Evolutionary conservation across 352 stramenopile genomes (phyloP).

Genomic region (Globisporangium iwayamae): DNA sequence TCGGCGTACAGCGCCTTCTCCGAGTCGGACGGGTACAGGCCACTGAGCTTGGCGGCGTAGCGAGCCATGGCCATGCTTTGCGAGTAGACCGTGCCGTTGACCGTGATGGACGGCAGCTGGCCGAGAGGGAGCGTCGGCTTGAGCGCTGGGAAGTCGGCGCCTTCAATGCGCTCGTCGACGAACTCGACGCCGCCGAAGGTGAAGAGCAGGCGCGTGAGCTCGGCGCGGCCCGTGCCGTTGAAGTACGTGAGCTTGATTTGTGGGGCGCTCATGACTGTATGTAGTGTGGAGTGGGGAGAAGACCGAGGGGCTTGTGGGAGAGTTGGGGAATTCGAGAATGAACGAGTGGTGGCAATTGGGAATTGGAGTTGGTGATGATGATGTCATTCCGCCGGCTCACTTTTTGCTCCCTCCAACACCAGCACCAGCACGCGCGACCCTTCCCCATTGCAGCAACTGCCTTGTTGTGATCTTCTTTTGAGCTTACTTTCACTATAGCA

Average conservation of each 20-base stretch:
- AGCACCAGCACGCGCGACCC: neutral
- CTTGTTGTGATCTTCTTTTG: too few relatives aligned
- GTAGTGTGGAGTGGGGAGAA: neutral
- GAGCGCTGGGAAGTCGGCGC: slow-evolving; percentile 38
- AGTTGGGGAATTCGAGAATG: neutral
- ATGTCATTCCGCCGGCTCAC: neutral
- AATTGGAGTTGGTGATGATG: too few relatives aligned
- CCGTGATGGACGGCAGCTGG: slow-evolving; percentile 46
- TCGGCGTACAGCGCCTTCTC: slow-evolving; percentile 53
- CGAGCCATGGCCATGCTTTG: slow-evolving; percentile 60
- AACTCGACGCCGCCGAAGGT: slow-evolving; percentile 53
- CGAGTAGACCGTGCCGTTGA: slow-evolving; percentile 43
- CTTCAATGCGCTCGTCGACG: slow-evolving; percentile 47
- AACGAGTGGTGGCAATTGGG: neutral
- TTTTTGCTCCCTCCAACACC: neutral
- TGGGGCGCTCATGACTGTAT: slow-evolving; percentile 5
- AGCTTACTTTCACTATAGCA: too few relatives aligned
- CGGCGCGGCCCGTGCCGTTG: slow-evolving; percentile 35
- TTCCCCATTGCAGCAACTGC: neutral
- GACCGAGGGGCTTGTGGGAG: neutral
- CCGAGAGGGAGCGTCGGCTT: slow-evolving; percentile 54
- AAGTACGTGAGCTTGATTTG: slow-evolving; percentile 78
- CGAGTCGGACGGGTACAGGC: slow-evolving; percentile 54
- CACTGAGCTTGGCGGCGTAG: slow-evolving; percentile 51
- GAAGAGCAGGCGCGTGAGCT: slow-evolving; percentile 60